A percentile compares a stretch with the other conserved stretches of the same genome.
These are phyloP conservation scores for Pseudogymnoascus destructans DNA, from an alignment of 2,329 filamentous ascomycete species.

Conservation along the genomic window DNA sequence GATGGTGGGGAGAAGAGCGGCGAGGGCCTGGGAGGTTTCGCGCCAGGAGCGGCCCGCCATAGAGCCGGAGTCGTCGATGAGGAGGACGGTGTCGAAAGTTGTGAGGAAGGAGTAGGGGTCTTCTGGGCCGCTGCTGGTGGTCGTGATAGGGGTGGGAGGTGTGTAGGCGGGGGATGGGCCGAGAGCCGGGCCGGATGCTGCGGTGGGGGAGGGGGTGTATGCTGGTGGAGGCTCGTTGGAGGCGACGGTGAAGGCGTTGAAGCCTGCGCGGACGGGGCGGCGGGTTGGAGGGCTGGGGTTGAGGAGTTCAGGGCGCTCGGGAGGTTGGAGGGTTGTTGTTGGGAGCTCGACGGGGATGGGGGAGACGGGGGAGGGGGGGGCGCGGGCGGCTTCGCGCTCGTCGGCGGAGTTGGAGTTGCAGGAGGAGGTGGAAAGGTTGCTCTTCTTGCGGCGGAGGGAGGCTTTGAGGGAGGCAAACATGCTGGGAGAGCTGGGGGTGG, in stretches of 20 bases:
- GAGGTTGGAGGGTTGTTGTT: neutral
- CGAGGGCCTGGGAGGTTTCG: slow-evolving; percentile 58
- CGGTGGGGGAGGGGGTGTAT: slow-evolving; percentile 19
- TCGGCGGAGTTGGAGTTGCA: neutral
- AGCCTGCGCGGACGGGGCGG: slow-evolving; percentile 16
- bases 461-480: neutral
- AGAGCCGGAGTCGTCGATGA: slow-evolving; percentile 84
- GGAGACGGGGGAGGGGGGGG: neutral
- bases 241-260: slow-evolving; percentile 22
- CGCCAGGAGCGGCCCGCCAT: slow-evolving; percentile 70
- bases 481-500: neutral
- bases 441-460: neutral
- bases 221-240: slow-evolving; percentile 25
- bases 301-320: neutral
- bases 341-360: neutral
- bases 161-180: neutral
- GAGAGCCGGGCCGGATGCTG: slow-evolving; percentile 13
- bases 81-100: slow-evolving; percentile 74
- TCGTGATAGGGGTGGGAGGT: neutral
- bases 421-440: neutral
- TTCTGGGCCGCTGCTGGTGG: slow-evolving; percentile 33
- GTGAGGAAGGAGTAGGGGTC: slow-evolving; percentile 64
- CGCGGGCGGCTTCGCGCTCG: neutral
- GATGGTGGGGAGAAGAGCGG: slow-evolving; percentile 69
- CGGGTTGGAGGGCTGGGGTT: neutral